phyloP scores from a whole-genome alignment of 495 filamentous ascomycete genomes.

The Penicillium paxilli region DNA sequence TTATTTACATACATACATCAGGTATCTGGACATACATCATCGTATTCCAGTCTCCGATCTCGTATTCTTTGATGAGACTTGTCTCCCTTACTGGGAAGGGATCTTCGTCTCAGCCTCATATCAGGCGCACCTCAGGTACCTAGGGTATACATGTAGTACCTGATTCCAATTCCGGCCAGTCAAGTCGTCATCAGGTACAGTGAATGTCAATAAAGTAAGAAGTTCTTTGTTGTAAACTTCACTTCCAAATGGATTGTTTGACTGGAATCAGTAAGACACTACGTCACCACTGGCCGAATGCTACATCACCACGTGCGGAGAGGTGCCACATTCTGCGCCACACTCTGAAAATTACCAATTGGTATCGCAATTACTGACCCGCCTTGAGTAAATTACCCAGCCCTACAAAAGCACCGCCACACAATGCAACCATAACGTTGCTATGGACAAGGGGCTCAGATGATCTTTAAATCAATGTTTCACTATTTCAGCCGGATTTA shows the following conservation, averaged over 20 bases:
- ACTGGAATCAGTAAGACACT: slow-evolving; percentile 5
- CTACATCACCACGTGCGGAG: slow-evolving; percentile 13
- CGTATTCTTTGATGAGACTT: not conserved
- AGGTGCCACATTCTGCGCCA: slow-evolving; percentile 18
- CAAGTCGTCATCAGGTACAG: slow-evolving; percentile 16
- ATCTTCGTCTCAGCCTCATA: slow-evolving; percentile 2
- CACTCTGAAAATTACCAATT: not conserved
- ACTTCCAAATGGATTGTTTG: too few species aligned
- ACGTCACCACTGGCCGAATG: slow-evolving; percentile 27
- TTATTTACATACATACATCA: not conserved
- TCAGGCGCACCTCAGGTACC: not conserved
- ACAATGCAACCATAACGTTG: not conserved
- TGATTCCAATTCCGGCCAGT: slow-evolving; percentile 3
- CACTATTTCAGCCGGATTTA: too few species aligned
- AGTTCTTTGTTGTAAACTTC: too few species aligned
- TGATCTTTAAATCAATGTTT: not conserved
- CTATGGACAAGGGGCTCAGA: not conserved
- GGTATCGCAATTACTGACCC: too few species aligned
- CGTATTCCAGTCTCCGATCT: too few species aligned
- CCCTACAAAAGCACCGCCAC: not conserved
- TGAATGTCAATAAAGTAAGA: too few species aligned
- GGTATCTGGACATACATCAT: too few species aligned
- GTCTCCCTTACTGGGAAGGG: not conserved
- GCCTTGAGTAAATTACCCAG: not conserved
- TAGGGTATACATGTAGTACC: not conserved